Conservation (phyloP, 768 basidiomycete genomes). For the Plicaturopsis crispa region DNA sequence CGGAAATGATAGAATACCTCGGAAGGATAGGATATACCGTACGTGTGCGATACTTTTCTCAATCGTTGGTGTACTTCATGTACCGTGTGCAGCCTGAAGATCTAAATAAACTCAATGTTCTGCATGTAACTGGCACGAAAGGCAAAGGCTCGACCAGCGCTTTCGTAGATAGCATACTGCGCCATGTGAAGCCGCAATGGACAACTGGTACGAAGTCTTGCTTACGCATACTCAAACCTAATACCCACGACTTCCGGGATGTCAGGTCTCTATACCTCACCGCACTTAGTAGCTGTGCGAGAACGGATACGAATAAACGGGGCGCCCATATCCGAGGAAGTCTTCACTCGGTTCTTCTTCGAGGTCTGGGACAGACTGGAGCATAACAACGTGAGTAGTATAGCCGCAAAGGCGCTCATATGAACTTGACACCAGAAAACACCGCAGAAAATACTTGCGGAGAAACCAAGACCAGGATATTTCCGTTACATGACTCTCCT, state of each 20-base stretch:
- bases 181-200: conserved; percentile 64
- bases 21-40: conserved; percentile 77
- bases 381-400: conserved; percentile 44
- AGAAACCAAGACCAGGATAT: conserved; percentile 81
- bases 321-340: conserved; percentile 76
- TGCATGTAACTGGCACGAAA: conserved; percentile 97
- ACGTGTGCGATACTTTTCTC: conserved; percentile 17
- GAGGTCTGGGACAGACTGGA: conserved; percentile 89
- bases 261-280: conserved; percentile 90
- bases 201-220: conserved; percentile 77
- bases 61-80: conserved; percentile 9
- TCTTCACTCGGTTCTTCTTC: conserved; percentile 90
- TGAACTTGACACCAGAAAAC: too few relatives aligned
- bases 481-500: conserved; percentile 91
- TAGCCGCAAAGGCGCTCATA: too few relatives aligned
- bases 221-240: too few relatives aligned
- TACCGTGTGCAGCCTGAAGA: conserved; percentile 54
- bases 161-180: conserved; percentile 81
- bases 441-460: conserved; percentile 36
- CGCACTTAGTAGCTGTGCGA: conserved; percentile 91
- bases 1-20: conserved; percentile 89
- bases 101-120: conserved; percentile 82
- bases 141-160: conserved; percentile 98
- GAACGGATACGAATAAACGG: conserved; percentile 96
- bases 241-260: too few relatives aligned